A percentile compares a stretch with the other conserved stretches of the same genome.
These are phyloP conservation scores for Diaporthe sp. DNA, from an alignment of 2,329 filamentous ascomycete genomes.

Conservation along the genomic window DNA sequence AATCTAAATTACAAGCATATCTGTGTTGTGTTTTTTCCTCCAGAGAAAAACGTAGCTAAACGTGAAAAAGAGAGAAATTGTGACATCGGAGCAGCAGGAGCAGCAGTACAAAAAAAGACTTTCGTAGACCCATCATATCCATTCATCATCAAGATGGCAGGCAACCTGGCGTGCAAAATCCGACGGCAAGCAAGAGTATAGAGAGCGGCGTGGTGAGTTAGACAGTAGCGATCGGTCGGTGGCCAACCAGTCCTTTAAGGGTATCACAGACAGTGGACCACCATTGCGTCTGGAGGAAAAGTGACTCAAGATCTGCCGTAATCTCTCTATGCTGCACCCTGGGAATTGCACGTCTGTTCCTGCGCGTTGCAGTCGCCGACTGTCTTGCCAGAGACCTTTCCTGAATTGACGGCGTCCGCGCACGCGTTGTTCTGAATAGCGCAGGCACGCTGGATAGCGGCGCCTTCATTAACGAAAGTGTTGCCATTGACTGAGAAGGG, in stretches of 20 bases:
- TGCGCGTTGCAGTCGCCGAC: constrained; percentile 69
- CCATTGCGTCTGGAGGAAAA: constrained; percentile 28
- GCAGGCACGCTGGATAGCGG: constrained; percentile 71
- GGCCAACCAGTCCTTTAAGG: constrained; percentile 22
- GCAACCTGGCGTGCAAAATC: constrained; percentile 20
- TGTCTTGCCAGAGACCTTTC: constrained; percentile 54
- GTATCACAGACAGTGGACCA: constrained; percentile 29
- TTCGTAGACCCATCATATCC: constrained; percentile 29
- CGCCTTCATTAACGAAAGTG: constrained; percentile 68
- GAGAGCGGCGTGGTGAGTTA: constrained; percentile 7
- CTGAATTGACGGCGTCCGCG: constrained; percentile 67
- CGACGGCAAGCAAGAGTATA: constrained; percentile 19
- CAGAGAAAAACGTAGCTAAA: constrained; percentile 1
- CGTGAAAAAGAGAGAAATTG: constrained; percentile 7
- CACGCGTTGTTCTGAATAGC: constrained; percentile 74
- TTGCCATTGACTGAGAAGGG: constrained; percentile 69
- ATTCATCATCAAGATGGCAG: constrained; percentile 28
- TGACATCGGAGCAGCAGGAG: constrained; percentile 26
- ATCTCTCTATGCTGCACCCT: constrained; percentile 47
- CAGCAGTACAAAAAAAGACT: constrained; percentile 12
- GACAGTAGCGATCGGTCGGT: constrained; percentile 25
- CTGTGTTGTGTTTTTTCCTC: constrained; percentile 25
- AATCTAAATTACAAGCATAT: constrained; percentile 32
- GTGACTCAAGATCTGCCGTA: constrained; percentile 21
- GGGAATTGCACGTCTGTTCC: constrained; percentile 57